These are phyloP conservation scores for Phaseolus lunatus DNA, from an alignment of 306 rosid species.

Conservation along the genomic window DNA sequence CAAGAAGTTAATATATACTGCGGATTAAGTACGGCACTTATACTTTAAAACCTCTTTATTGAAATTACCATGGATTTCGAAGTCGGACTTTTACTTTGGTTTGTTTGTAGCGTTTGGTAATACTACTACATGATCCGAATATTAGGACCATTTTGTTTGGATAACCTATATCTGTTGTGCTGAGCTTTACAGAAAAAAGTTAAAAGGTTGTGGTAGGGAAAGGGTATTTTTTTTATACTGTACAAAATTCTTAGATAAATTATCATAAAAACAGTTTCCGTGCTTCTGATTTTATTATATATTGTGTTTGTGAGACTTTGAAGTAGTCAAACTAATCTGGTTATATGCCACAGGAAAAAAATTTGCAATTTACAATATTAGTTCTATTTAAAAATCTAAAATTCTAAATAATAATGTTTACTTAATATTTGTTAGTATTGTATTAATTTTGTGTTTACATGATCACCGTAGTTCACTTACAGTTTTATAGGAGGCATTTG, in stretches of 20 bases:
- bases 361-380: conserved; percentile 13
- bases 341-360: neutral
- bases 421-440: neutral
- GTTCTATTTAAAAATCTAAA: conserved; percentile 25
- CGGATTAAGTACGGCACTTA: neutral
- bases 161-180: conserved; percentile 22
- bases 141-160: conserved; percentile 32
- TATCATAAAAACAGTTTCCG: neutral
- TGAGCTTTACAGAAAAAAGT: conserved; percentile 11
- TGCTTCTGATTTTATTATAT: conserved; percentile 10
- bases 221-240: conserved; percentile 3
- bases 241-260: neutral
- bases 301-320: neutral
- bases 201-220: conserved; percentile 4
- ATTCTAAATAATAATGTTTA: conserved; percentile 8
- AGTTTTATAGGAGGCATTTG: conserved; percentile 12
- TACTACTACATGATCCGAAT: conserved; percentile 26
- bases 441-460: conserved; percentile 12
- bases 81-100: neutral
- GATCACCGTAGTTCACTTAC: conserved; percentile 9
- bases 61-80: conserved; percentile 14
- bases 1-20: neutral
- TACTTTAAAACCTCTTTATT: conserved; percentile 6
- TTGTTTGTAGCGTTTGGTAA: neutral
- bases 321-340: conserved; percentile 32